Conservation (phyloP, 2,329 filamentous ascomycete genomes). For the Cladorrhinum sp. region DNA sequence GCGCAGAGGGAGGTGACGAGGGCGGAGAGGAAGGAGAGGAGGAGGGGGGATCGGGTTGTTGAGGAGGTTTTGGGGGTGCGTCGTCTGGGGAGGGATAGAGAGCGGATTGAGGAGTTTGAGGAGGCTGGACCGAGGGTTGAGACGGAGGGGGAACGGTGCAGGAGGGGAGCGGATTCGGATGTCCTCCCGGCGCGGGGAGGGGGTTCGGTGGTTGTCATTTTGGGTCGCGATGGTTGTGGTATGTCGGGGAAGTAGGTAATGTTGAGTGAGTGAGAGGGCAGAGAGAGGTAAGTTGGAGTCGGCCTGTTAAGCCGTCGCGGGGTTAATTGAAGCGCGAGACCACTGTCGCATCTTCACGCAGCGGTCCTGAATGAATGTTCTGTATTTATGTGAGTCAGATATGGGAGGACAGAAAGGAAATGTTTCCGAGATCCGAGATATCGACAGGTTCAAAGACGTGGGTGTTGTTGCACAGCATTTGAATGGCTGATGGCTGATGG, state of each 20-base stretch:
- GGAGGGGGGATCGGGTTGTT: slow-evolving; percentile 32
- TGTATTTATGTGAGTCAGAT: background rate
- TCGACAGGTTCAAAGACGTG: background rate
- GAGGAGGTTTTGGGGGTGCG: background rate
- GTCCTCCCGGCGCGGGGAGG: no score
- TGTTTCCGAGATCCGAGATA: background rate
- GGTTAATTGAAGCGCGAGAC: background rate
- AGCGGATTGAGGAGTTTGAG: slow-evolving; percentile 26
- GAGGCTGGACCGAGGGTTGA: slow-evolving; percentile 22
- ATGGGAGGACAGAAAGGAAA: background rate
- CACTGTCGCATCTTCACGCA: slow-evolving; percentile 1
- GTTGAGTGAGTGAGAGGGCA: background rate
- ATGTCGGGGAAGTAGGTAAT: background rate
- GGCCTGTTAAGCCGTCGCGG: background rate
- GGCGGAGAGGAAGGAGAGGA: slow-evolving; percentile 52
- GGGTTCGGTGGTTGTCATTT: background rate
- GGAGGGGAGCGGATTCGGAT: background rate
- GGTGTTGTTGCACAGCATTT: background rate
- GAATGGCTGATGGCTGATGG: no score
- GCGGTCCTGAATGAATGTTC: background rate
- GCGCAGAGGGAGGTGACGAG: slow-evolving; percentile 68
- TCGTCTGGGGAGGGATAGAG: slow-evolving; percentile 18
- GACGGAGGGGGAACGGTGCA: background rate
- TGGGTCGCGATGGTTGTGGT: no score
- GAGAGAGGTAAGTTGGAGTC: background rate